Evolutionary conservation across 2,329 filamentous ascomycete genomes (phyloP).

Genomic region (Geosmithia morbida): DNA sequence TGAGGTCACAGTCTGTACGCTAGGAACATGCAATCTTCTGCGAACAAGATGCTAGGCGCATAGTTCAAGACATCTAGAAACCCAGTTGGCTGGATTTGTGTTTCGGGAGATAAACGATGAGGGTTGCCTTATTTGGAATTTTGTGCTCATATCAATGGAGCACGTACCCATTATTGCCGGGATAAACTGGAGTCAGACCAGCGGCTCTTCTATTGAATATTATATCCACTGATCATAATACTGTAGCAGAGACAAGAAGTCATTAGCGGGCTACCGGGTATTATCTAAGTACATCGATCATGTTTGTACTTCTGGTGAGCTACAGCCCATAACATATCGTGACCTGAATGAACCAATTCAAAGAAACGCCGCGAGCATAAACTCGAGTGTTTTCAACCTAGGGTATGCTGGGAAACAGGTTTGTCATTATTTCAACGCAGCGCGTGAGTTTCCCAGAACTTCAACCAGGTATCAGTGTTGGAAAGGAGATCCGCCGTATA

Average conservation of each 20-base stretch:
- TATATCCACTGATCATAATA: too few species aligned
- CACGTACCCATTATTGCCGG: neutral
- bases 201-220: neutral
- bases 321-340: neutral
- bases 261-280: neutral
- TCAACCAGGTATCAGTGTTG: neutral
- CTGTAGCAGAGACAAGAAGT: too few species aligned
- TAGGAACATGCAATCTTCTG: too few species aligned
- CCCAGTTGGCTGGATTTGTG: neutral
- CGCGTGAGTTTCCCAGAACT: too few species aligned
- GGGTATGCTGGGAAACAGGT: neutral
- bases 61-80: neutral
- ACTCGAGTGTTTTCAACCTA: neutral
- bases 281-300: neutral
- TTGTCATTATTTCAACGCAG: neutral
- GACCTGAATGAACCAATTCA: neutral
- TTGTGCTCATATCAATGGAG: neutral
- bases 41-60: too few species aligned
- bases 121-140: neutral
- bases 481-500: neutral
- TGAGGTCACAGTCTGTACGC: too few species aligned
- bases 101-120: neutral
- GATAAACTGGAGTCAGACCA: neutral
- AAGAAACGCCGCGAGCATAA: neutral
- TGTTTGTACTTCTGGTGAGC: neutral